Percentiles rank a stretch among this genome's conserved stretches.
Evolutionary conservation across 75 land plant genomes (phyloP).

Genomic region (Azolla pinnata): DNA sequence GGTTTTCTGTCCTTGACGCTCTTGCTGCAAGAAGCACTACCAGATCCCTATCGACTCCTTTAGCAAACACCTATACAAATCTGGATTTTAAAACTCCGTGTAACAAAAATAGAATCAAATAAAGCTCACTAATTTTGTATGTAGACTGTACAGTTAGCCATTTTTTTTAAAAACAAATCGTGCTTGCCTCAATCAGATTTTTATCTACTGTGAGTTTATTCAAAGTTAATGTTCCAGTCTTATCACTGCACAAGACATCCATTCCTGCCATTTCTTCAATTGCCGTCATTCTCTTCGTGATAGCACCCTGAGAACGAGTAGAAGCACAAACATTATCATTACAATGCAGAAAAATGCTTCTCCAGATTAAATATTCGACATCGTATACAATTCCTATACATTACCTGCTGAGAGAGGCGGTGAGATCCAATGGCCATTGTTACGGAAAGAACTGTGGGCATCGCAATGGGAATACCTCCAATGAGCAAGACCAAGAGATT

Average conservation of each 20-base stretch:
- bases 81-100: slow-evolving; percentile 34
- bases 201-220: slow-evolving; percentile 59
- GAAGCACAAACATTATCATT: background rate
- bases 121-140: background rate
- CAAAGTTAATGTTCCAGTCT: slow-evolving; percentile 63
- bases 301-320: slow-evolving; percentile 42
- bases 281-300: slow-evolving; percentile 70
- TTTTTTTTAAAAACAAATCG: background rate
- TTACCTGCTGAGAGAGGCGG: slow-evolving; percentile 60
- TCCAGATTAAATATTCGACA: background rate
- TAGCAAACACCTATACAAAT: slow-evolving; percentile 27
- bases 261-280: slow-evolving; percentile 71
- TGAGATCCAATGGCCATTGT: slow-evolving; percentile 73
- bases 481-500: slow-evolving; percentile 59
- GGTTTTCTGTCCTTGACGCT: slow-evolving; percentile 48
- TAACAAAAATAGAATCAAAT: background rate
- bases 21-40: slow-evolving; percentile 47
- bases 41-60: slow-evolving; percentile 37
- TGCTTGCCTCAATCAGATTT: slow-evolving; percentile 53
- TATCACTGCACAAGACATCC: slow-evolving; percentile 61
- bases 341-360: background rate
- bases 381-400: background rate
- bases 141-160: background rate
- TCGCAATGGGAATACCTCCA: slow-evolving; percentile 70
- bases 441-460: slow-evolving; percentile 66